These are phyloP conservation scores for Coniosporium tulheliwenetii DNA, from an alignment of 2,329 filamentous ascomycete genomes.

Conservation along the genomic window DNA sequence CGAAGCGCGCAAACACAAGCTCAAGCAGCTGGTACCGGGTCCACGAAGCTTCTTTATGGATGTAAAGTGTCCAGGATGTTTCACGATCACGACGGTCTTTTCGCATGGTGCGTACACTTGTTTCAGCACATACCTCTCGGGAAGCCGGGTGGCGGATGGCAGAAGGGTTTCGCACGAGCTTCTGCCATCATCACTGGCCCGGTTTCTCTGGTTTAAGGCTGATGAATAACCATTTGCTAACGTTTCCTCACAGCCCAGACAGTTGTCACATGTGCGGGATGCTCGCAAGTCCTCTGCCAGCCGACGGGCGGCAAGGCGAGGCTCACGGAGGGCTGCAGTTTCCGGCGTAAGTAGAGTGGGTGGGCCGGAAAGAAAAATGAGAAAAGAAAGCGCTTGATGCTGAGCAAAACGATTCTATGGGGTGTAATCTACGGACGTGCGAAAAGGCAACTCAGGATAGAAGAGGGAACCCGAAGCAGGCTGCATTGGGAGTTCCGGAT, in stretches of 20 bases:
- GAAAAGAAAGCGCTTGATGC: too few relatives aligned
- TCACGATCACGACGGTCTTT: slow-evolving; percentile 99
- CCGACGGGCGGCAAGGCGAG: slow-evolving; percentile 98
- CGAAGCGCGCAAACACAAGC: slow-evolving; percentile 99
- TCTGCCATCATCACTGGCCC: too few relatives aligned
- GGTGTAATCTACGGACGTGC: too few relatives aligned
- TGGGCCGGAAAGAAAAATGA: too few relatives aligned
- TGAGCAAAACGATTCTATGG: too few relatives aligned
- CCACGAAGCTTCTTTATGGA: slow-evolving; percentile 99
- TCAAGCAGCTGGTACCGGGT: slow-evolving; percentile 94
- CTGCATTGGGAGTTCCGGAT: slow-evolving; percentile 27
- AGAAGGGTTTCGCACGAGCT: too few relatives aligned
- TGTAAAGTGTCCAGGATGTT: slow-evolving; percentile 99
- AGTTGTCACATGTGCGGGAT: slow-evolving; percentile 98
- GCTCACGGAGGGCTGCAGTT: slow-evolving; percentile 99
- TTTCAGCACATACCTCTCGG: too few relatives aligned
- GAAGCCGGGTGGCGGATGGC: too few relatives aligned
- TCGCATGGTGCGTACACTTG: slow-evolving; percentile 44
- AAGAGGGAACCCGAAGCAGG: slow-evolving; percentile 27
- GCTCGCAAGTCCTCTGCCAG: slow-evolving; percentile 99
- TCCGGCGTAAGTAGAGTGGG: slow-evolving; percentile 90
- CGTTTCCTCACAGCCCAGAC: slow-evolving; percentile 58
- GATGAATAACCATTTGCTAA: too few relatives aligned
- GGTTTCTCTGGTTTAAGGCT: too few relatives aligned
- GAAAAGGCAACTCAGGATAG: slow-evolving; percentile 14